Evolutionary conservation across 2,329 filamentous ascomycete genomes (phyloP).

Genomic region (Diaporthe citrichinensis): DNA sequence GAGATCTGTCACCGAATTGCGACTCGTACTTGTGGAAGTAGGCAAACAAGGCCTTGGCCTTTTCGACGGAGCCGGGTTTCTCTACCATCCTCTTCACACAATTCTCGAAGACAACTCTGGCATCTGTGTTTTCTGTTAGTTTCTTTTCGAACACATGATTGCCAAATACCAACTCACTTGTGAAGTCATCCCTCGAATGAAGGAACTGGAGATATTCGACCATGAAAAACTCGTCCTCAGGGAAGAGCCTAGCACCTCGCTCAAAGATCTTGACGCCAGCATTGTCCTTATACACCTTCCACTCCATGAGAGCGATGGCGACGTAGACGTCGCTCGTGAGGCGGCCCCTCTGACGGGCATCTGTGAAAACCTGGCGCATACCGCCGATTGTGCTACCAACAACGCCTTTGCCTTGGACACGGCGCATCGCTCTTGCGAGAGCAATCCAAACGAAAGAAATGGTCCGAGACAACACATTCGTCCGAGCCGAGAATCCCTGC

Average conservation of each 20-base stretch:
- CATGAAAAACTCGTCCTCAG: slow-evolving; percentile 92
- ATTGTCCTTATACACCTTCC: slow-evolving; percentile 94
- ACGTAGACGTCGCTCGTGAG: slow-evolving; percentile 96
- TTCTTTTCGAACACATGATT: neutral
- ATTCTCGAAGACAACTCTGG: slow-evolving; percentile 95
- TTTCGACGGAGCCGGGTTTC: slow-evolving; percentile 80
- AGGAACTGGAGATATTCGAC: slow-evolving; percentile 97
- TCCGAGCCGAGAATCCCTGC: slow-evolving; percentile 79
- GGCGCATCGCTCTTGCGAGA: slow-evolving; percentile 92
- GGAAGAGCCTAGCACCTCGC: slow-evolving; percentile 91
- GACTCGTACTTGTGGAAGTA: slow-evolving; percentile 98
- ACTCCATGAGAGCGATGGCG: slow-evolving; percentile 92
- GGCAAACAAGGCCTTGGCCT: slow-evolving; percentile 86
- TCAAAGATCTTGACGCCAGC: slow-evolving; percentile 97
- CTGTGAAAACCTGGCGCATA: slow-evolving; percentile 88
- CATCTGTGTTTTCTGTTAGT: slow-evolving; percentile 69
- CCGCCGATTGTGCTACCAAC: slow-evolving; percentile 71
- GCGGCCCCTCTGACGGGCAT: slow-evolving; percentile 88
- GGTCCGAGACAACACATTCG: slow-evolving; percentile 82
- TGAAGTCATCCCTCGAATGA: slow-evolving; percentile 91
- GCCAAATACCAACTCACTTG: slow-evolving; percentile 73
- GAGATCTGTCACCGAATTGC: slow-evolving; percentile 90
- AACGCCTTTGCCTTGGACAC: slow-evolving; percentile 88
- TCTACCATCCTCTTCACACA: slow-evolving; percentile 86
- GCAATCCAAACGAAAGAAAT: slow-evolving; percentile 97